Evolutionary conservation across 2,329 filamentous ascomycete species (phyloP).

Genomic region (Chaetomium sp.): DNA sequence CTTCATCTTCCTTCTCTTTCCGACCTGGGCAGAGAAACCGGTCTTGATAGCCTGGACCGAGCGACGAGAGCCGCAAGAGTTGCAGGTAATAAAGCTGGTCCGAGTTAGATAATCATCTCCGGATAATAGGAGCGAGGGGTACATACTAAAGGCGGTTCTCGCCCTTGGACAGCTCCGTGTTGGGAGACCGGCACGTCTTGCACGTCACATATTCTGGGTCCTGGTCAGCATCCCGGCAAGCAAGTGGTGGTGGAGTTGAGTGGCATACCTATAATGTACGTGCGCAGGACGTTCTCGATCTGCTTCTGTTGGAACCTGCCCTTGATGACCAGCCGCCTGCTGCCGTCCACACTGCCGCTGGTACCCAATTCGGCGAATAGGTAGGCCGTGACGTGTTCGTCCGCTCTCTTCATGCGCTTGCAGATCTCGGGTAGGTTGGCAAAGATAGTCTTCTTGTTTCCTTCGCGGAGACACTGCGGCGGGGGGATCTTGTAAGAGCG

Average conservation of each 20-base stretch:
- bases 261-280: constrained; percentile 77
- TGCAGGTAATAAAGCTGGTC: constrained; percentile 85
- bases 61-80: constrained; percentile 79
- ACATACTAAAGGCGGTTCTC: constrained; percentile 86
- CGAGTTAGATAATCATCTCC: constrained; percentile 3
- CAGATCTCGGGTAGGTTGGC: constrained; percentile 98
- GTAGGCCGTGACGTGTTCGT: constrained; percentile 97
- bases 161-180: constrained; percentile 96
- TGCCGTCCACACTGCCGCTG: constrained; percentile 91
- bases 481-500: constrained; percentile 99
- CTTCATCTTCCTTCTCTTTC: constrained; percentile 95
- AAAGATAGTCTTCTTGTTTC: constrained; percentile 99
- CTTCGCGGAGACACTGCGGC: constrained; percentile 97
- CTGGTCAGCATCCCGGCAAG: neutral
- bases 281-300: constrained; percentile 93
- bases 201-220: constrained; percentile 92
- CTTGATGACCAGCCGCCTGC: constrained; percentile 93
- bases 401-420: constrained; percentile 98
- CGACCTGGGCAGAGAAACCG: constrained; percentile 99
- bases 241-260: neutral
- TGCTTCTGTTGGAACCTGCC: constrained; percentile 99
- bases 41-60: constrained; percentile 98
- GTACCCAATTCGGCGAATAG: constrained; percentile 98
- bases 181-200: constrained; percentile 94
- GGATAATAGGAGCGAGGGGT: too few relatives aligned